Percentiles rank a stretch among this genome's conserved stretches.
Evolutionary conservation across 1,284 basidiomycete genomes (phyloP).

Genomic region (Austropuccinia psidii): DNA sequence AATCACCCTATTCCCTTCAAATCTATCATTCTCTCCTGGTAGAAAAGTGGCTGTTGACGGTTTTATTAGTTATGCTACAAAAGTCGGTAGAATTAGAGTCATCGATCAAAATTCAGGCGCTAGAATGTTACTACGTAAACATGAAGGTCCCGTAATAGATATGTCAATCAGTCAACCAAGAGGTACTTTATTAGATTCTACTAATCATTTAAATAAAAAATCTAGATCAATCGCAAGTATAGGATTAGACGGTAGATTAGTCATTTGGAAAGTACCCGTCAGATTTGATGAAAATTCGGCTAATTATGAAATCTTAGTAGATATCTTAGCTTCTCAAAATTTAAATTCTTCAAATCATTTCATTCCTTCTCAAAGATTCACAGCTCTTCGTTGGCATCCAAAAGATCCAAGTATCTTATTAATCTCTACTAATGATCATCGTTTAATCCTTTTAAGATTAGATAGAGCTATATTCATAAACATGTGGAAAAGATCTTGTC

Average conservation of each 20-base stretch:
- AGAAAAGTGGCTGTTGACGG: conserved; percentile 28
- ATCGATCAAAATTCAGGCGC: conserved; percentile 31
- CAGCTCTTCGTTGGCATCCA: conserved; percentile 7
- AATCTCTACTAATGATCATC: conserved; percentile 16
- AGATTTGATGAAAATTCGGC: conserved; percentile 19
- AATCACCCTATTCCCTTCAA: conserved; percentile 22
- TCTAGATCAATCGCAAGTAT: conserved; percentile 14
- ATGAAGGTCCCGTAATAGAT: conserved; percentile 21
- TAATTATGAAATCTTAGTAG: background rate
- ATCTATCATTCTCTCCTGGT: background rate
- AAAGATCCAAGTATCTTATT: conserved; percentile 11
- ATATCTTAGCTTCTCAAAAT: background rate
- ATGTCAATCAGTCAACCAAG: conserved; percentile 16
- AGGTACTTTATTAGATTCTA: background rate
- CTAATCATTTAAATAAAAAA: background rate
- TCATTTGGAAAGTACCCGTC: conserved; percentile 27
- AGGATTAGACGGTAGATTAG: conserved; percentile 5
- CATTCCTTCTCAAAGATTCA: background rate
- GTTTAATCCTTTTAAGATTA: conserved; percentile 13
- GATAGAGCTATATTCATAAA: conserved; percentile 1
- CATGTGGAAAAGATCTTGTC: conserved; percentile 6
- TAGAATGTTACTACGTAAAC: conserved; percentile 18
- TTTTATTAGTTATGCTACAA: conserved; percentile 30
- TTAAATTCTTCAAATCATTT: background rate
- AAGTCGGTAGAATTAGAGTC: conserved; percentile 24